A percentile compares a stretch with the other conserved stretches of the same genome.
phyloP scores from a whole-genome alignment of 306 rosid genomes.

The Cicer chorassanicum region DNA sequence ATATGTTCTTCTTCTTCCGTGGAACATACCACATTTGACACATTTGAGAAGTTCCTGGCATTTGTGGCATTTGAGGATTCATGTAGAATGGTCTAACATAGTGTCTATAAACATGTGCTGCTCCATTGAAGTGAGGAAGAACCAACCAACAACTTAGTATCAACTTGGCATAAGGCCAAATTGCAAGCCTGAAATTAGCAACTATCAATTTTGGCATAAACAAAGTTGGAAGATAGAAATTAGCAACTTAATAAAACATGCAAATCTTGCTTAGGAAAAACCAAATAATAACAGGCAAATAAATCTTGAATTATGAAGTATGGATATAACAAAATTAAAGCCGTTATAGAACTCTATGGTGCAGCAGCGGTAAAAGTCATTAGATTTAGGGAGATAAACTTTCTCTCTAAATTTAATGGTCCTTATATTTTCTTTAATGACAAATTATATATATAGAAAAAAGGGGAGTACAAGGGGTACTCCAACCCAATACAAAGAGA shows the following conservation, averaged over 20 bases:
- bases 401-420: too few relatives aligned
- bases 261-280: neutral
- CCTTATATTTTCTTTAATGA: too few relatives aligned
- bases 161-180: constrained; percentile 89
- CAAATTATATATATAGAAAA: too few relatives aligned
- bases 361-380: too few relatives aligned
- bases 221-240: neutral
- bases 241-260: neutral
- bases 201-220: neutral
- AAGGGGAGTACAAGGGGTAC: too few relatives aligned
- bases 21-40: constrained; percentile 91
- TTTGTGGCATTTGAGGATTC: constrained; percentile 69
- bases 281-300: neutral
- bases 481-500: too few relatives aligned
- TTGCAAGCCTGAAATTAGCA: constrained; percentile 64
- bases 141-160: constrained; percentile 86
- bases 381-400: too few relatives aligned
- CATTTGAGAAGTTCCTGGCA: constrained; percentile 51
- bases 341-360: too few relatives aligned
- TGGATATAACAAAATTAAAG: too few relatives aligned
- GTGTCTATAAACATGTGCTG: constrained; percentile 79
- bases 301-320: neutral
- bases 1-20: constrained; percentile 55
- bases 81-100: constrained; percentile 78
- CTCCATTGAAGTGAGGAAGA: constrained; percentile 90